A percentile compares a stretch with the other conserved stretches of the same genome.
Evolutionary conservation across 2,329 filamentous ascomycete species (phyloP).

Genomic region (Pseudopyricularia javanii): DNA sequence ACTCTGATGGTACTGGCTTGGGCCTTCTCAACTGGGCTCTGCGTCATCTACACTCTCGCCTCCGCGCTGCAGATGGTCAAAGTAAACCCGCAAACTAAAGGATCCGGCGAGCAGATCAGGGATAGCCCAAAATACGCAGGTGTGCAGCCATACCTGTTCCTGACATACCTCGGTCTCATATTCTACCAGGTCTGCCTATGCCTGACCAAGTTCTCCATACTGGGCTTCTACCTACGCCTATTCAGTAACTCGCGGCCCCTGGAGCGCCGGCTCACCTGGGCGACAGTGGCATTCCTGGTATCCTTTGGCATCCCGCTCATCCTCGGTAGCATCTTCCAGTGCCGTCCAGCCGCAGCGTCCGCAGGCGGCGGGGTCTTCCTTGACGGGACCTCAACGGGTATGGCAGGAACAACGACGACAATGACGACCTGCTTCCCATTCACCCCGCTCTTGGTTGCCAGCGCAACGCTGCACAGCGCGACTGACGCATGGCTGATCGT

Average conservation of each 20-base stretch:
- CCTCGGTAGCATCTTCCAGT: constrained; percentile 27
- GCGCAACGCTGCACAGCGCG: constrained; percentile 30
- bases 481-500: constrained; percentile 30
- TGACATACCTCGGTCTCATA: constrained; percentile 19
- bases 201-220: constrained; percentile 25
- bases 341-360: constrained; percentile 23
- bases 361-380: constrained; percentile 11
- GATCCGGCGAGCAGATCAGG: not conserved
- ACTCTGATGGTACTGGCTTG: constrained; percentile 18
- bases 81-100: constrained; percentile 4
- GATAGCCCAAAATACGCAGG: constrained; percentile 1
- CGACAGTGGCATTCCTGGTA: constrained; percentile 19
- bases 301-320: constrained; percentile 21
- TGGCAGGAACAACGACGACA: not conserved
- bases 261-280: constrained; percentile 20
- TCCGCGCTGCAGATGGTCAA: constrained; percentile 11
- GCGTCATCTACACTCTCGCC: constrained; percentile 17
- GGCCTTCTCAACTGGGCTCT: constrained; percentile 18
- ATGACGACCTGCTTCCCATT: constrained; percentile 21
- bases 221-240: constrained; percentile 25
- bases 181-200: constrained; percentile 24
- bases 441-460: constrained; percentile 27
- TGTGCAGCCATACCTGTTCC: constrained; percentile 13
- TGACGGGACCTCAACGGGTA: not conserved
- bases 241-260: constrained; percentile 16